Base-by-base conservation (phyloP, 495 filamentous ascomycete genomes). In the Aspergillus ostianus region DNA sequence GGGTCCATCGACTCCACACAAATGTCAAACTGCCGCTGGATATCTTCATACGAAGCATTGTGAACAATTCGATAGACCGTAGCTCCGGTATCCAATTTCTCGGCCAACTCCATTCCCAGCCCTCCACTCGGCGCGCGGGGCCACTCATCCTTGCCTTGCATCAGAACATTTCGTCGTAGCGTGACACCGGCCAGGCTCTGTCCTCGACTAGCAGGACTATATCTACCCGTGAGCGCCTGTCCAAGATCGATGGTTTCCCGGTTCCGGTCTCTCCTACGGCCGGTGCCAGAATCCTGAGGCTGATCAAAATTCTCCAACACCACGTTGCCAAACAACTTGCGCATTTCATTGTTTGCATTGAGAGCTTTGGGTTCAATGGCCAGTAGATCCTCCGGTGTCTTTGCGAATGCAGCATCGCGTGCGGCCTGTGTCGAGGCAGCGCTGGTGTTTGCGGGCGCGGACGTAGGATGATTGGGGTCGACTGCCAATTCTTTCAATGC, bases 281-380 rank as follows among this genome's bases (percentile, higher is more conserved):
- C 74, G 58, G 82, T 66, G 23, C 86, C 80, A 49, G 80, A 69
- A 53, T 80, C 77, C 20, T 82, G 73, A 9, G 50, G 50, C 26
- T 80, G 73, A 27, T 83, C 77, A 17, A 85, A 84, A 18, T 82
- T 81, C 49, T 90, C 84, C 56, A 94, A 75, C 10, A 89, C 89
- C 27, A 88, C 84, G 56, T 87, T 87, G 0, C 94, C 94, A 73
- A 99, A 99, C 3, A 99, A 74, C 60, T 85, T 86, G 47, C 90
- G 88, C 92, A 99, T 97, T 73, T 99, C 94, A 64, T 96, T 95
- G 6, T 84, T 80, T 15, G 89, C 89, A 68, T 95, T 96, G 12
- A 99, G 83, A 62, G 90, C 84, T 60, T 87, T 83, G 1, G 89
- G 83, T 49, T 94, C 92, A 56, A 97, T 83, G 12, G 82, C 77